Base-by-base conservation (phyloP, 2,329 filamentous ascomycete genomes). In the Neoarthrinium moseri region DNA sequence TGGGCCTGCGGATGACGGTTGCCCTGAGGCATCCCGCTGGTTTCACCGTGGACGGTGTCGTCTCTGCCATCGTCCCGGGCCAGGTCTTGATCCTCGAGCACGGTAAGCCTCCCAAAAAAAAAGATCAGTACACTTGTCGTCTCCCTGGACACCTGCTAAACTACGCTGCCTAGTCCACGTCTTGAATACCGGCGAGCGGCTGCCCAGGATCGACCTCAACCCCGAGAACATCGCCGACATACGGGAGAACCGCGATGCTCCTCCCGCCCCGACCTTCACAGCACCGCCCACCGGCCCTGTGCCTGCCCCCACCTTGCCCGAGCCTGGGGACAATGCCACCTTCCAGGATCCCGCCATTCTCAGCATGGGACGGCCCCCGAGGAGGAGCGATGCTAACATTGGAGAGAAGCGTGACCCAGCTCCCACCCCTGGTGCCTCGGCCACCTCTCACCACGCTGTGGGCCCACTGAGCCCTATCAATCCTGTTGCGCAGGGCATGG, bases 291-390 rank as follows among this genome's bases (percentile, higher is more conserved):
- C 43, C 24, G 17, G 39, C 17, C 53, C 60, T 47, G 55, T 62
- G 18, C 43, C 54, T 22, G 46, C 52, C 18, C 40, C 45, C 56
- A 55, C 51, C 45, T 57, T 46, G 43, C 55, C 33, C 13, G 43
- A 53, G 5, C 46, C 62, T 18, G 47, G 59, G 15, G 35, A 44
- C 42, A 63, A 58, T 29, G 54, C 58, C 35, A 48, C 73, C 1
- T 90, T 94, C 58, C 77, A 85, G n/a, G 89, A 95, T 57, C 89
- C 89, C 10, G 89, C 89, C 4, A 95, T 95, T 45, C 63, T 95
- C 36, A 91, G 88, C 60, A 79, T 89, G 40, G 73, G 73, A 18
- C 70, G 71, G 37, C 69, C 54, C 21, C 57, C 60, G 0, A 58
- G 47, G 12, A 55, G 56, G 2, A 58, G 59, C 5, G 55, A 57